Base-by-base conservation (phyloP, 2,329 filamentous ascomycete species). In the Pseudogymnoascus sp. region DNA sequence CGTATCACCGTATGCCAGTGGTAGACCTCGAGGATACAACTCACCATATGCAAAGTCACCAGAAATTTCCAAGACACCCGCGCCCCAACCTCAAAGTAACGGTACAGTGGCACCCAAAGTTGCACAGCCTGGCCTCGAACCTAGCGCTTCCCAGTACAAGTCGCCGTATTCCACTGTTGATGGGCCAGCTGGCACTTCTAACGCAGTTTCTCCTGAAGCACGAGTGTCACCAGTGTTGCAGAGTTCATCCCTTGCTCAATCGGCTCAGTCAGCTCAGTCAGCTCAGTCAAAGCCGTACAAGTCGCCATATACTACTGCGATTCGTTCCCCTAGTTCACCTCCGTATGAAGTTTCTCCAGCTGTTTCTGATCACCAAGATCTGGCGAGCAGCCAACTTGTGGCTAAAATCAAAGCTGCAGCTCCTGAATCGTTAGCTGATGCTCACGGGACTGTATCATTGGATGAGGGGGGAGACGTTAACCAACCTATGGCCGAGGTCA, bases 361-460 rank as follows among this genome's bases (percentile, higher is more conserved):
- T 23, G 23, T 68, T 29, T 68, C 67, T 42, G 59, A 66, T 23
- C 69, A 68, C 23, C 60, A 70, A 26, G 62, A 63, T 9, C 23
- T 44, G 26, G 63, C 66, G 11, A 72, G 72, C 13, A 72, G 72
- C 40, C 60, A 73, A 6, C 31, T 72, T 23, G 56, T 73, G 1
- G 69, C 70, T 17, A 17, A 53, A 40, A 69, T 72, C 46, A 69
- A 67, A 26, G 60, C 62, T 9, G 35, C 37, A 15, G 50, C 50
- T 56, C 29, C n/a, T 15, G 50, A 21, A 21, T 13, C 50, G 33
- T 13, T 9, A 56, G 3, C 29, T 19, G 29, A 35, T 21, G 29
- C 6, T 35, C n/a, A 21, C 2, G 29, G 7, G 50, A 5, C 26
- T 31, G 9, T 53, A 19, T 19, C 31, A 9, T 31, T 7, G 10